These are phyloP conservation scores for Penicillium pancosmium DNA, from an alignment of 495 filamentous ascomycete species.

Conservation along the genomic window DNA sequence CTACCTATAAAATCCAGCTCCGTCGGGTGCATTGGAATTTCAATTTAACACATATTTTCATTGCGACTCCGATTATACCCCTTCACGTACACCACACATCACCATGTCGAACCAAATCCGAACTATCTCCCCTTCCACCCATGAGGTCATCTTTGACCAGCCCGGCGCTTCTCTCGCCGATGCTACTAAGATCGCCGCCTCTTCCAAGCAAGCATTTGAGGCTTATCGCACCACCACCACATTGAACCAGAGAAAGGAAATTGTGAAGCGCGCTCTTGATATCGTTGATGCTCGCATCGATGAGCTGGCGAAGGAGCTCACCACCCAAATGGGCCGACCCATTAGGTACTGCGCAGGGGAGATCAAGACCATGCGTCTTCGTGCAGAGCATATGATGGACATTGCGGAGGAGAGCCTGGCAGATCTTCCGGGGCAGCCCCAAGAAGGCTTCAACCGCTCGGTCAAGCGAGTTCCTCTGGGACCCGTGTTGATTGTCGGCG, in stretches of 20 bases:
- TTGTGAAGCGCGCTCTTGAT: conserved; percentile 76
- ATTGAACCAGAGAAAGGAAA: conserved; percentile 70
- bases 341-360: conserved; percentile 85
- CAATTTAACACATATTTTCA: background rate
- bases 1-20: background rate
- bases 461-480: conserved; percentile 87
- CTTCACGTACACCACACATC: conserved; percentile 8
- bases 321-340: conserved; percentile 91
- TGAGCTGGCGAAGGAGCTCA: conserved; percentile 79
- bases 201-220: conserved; percentile 71
- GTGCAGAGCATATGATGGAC: conserved; percentile 82
- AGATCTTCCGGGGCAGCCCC: conserved; percentile 71
- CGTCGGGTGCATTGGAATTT: background rate
- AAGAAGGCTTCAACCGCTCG: conserved; percentile 85
- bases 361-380: conserved; percentile 77
- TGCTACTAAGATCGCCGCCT: conserved; percentile 63
- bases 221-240: conserved; percentile 64
- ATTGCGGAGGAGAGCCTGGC: conserved; percentile 69
- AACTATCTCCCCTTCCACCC: conserved; percentile 86
- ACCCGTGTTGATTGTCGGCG: conserved; percentile 81
- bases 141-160: conserved; percentile 78
- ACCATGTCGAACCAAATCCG: conserved; percentile 83
- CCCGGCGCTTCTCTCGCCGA: conserved; percentile 71
- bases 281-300: conserved; percentile 69
- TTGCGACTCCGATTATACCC: background rate